Conservation (phyloP, 2,329 filamentous ascomycete genomes). For the Phaeosphaeria sp. region DNA sequence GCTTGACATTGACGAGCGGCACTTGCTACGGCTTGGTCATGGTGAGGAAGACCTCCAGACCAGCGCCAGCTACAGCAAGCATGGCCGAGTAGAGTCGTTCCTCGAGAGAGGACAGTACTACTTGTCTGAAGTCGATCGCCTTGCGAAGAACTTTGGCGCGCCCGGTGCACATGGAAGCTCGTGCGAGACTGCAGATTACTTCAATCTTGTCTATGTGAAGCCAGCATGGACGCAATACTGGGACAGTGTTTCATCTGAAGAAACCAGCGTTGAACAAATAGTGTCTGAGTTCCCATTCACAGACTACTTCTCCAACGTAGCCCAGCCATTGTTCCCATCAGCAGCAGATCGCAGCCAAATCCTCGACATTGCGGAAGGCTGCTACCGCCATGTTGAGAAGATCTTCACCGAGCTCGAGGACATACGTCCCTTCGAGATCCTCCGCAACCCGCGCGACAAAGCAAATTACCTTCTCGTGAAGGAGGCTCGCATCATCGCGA, state of each 20-base stretch:
- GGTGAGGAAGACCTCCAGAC: conserved; percentile 93
- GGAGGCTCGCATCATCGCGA: conserved; percentile 96
- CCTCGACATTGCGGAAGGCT: conserved; percentile 80
- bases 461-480: conserved; percentile 94
- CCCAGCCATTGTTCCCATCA: conserved; percentile 80
- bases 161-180: conserved; percentile 95
- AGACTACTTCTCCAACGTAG: conserved; percentile 83
- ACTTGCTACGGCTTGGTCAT: conserved; percentile 89
- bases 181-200: conserved; percentile 96
- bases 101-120: conserved; percentile 83
- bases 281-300: conserved; percentile 85
- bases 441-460: conserved; percentile 87
- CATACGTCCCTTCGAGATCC: conserved; percentile 92
- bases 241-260: conserved; percentile 65
- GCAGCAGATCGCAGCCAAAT: conserved; percentile 70
- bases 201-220: conserved; percentile 88
- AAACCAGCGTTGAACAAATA: conserved; percentile 67
- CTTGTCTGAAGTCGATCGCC: conserved; percentile 81
- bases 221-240: conserved; percentile 89
- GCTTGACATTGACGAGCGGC: conserved; percentile 92
- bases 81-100: conserved; percentile 93
- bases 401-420: conserved; percentile 93
- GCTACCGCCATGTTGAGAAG: conserved; percentile 85
- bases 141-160: conserved; percentile 84
- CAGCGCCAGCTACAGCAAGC: conserved; percentile 88